These are phyloP conservation scores for Avicennia marina DNA, from an alignment of 257 asterid genomes.

Conservation along the genomic window DNA sequence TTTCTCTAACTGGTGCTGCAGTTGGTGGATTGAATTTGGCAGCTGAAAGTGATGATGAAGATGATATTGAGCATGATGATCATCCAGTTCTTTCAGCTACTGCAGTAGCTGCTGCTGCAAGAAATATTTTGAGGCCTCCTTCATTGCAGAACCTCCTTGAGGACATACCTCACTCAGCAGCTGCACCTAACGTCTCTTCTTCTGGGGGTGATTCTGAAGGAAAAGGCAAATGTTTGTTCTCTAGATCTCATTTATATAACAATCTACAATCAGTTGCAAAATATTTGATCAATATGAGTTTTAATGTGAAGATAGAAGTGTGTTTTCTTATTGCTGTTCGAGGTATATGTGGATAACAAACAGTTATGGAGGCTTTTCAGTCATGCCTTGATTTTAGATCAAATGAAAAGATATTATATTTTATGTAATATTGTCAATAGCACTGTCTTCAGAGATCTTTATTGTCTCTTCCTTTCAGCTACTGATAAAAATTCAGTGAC, in stretches of 20 bases:
- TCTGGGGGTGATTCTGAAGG: conserved; percentile 99
- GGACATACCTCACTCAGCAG: conserved; percentile 75
- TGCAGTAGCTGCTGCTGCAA: conserved; percentile 90
- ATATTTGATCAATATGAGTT: no score
- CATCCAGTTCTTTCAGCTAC: conserved; percentile 84
- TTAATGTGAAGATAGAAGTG: neutral
- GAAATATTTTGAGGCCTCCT: conserved; percentile 92
- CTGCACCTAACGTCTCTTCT: conserved; percentile 62
- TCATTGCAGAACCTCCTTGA: conserved; percentile 96
- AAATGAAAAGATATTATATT: neutral
- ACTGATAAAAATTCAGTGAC: conserved; percentile 69
- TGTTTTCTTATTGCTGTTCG: neutral
- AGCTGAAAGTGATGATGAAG: conserved; percentile 87
- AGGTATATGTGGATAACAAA: conserved; percentile 2
- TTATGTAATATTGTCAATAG: conserved; percentile 7
- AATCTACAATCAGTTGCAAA: conserved; percentile 13
- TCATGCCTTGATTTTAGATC: conserved; percentile 2
- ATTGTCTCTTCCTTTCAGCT: conserved; percentile 56
- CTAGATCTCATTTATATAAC: conserved; percentile 12
- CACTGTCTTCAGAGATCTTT: conserved; percentile 8
- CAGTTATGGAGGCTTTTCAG: conserved; percentile 8
- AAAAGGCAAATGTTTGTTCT: conserved; percentile 75
- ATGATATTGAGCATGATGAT: conserved; percentile 47
- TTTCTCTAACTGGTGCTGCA: conserved; percentile 75
- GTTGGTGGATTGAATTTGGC: conserved; percentile 71